phyloP scores from a whole-genome alignment of 257 asterid species.

The Thymus quinquecostatus region DNA sequence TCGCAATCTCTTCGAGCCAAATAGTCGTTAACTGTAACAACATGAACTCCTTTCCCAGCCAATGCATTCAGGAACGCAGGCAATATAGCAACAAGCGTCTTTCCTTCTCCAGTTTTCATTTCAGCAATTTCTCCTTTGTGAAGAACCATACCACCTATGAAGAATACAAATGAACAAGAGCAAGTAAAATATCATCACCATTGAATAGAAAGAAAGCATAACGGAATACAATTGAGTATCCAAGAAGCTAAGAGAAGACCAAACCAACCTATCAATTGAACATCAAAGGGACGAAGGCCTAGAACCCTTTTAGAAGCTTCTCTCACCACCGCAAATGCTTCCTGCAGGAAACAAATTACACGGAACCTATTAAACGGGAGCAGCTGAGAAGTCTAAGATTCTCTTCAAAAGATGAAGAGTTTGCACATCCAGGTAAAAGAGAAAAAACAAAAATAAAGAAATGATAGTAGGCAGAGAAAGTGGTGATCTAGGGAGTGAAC shows the following conservation, averaged over 20 bases:
- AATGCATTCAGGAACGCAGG: constrained; percentile 95
- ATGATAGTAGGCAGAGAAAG: too few species aligned
- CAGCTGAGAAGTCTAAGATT: too few species aligned
- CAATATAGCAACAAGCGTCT: constrained; percentile 93
- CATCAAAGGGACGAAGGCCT: constrained; percentile 98
- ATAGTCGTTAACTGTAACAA: constrained; percentile 94
- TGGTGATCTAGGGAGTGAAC: constrained; percentile 21
- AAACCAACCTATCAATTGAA: constrained; percentile 83
- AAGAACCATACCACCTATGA: constrained; percentile 90
- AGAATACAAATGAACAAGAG: constrained; percentile 27
- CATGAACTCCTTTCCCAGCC: constrained; percentile 92
- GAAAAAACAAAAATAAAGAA: too few species aligned
- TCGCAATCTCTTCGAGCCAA: constrained; percentile 98
- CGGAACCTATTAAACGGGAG: neutral
- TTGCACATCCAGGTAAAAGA: too few species aligned
- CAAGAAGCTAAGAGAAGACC: constrained; percentile 7
- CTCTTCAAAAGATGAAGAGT: too few species aligned
- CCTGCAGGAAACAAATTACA: constrained; percentile 55
- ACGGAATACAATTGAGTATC: too few species aligned
- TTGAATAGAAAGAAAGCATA: too few species aligned
- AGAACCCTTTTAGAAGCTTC: constrained; percentile 98
- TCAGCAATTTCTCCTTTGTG: constrained; percentile 99
- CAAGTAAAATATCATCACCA: neutral
- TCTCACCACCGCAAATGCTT: constrained; percentile 90
- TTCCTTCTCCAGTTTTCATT: constrained; percentile 99